Evolutionary conservation across 768 basidiomycete genomes (phyloP).

Genomic region (Suillus luteus): DNA sequence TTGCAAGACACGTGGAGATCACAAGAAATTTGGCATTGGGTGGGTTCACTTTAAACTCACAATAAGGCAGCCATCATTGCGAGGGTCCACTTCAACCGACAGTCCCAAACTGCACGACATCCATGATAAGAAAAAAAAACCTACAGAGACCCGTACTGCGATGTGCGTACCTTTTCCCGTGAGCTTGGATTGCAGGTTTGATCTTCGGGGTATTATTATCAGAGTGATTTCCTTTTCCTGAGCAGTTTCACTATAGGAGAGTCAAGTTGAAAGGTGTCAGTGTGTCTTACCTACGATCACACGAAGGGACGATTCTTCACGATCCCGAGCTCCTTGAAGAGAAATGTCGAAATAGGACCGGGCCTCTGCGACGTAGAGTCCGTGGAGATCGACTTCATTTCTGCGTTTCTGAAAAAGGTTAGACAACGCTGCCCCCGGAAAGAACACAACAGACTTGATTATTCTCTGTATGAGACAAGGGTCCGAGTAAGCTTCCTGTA

Average conservation of each 20-base stretch:
- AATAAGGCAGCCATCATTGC: conserved; percentile 79
- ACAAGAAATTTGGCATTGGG: not conserved
- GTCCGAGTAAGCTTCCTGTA: not conserved
- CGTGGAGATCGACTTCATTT: conserved; percentile 82
- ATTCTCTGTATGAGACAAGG: conserved; percentile 2
- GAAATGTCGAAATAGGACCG: conserved; percentile 68
- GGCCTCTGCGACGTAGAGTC: conserved; percentile 86
- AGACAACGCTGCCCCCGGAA: not conserved
- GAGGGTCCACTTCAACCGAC: conserved; percentile 68
- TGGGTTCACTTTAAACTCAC: conserved; percentile 39
- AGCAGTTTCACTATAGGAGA: not conserved
- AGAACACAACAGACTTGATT: conserved; percentile 10
- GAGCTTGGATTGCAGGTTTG: conserved; percentile 82
- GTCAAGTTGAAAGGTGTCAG: not conserved
- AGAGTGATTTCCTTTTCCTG: conserved; percentile 84
- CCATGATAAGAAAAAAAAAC: too few species aligned
- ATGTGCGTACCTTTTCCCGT: conserved; percentile 68
- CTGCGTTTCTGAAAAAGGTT: conserved; percentile 30
- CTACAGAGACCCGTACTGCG: not conserved
- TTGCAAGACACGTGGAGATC: not conserved
- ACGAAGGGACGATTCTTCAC: conserved; percentile 58
- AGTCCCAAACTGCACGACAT: conserved; percentile 52
- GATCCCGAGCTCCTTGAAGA: conserved; percentile 58
- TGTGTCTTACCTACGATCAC: conserved; percentile 74
- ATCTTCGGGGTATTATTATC: conserved; percentile 71